A percentile compares a stretch with the other conserved stretches of the same genome.
Conservation (phyloP, 208 protist species). For the Leishmania guyanensis region DNA sequence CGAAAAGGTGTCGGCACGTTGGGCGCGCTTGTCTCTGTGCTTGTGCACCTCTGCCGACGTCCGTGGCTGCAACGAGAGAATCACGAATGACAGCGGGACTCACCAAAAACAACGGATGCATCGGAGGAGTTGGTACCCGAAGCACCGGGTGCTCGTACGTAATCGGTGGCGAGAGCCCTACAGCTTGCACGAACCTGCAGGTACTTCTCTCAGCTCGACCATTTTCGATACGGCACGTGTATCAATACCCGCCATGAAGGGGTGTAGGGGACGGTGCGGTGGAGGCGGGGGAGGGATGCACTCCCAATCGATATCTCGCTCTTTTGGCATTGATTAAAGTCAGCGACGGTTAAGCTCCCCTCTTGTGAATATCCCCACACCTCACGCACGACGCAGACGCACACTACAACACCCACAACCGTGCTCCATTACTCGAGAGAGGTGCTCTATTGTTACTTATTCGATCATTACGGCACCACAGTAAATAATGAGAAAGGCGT, state of each 20-base stretch:
- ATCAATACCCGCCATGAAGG: neutral
- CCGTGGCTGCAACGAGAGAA: neutral
- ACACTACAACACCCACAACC: neutral
- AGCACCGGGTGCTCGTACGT: neutral
- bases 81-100: neutral
- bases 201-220: neutral
- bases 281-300: neutral
- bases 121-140: neutral
- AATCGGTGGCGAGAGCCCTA: neutral
- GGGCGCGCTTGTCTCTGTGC: neutral
- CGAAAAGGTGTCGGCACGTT: neutral
- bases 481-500: neutral
- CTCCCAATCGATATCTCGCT: neutral
- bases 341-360: neutral
- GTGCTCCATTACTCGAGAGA: neutral
- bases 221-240: too few species aligned
- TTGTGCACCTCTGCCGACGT: neutral
- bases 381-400: neutral
- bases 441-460: neutral
- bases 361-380: neutral
- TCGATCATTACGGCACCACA: slow-evolving; percentile 5
- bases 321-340: neutral
- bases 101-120: neutral
- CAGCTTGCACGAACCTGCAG: neutral
- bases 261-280: neutral